Evolutionary conservation across 108 stramenopile species (phyloP), one percentile per base, ranked within the genome.

Genomic region (Ochromonas danica): DNA sequence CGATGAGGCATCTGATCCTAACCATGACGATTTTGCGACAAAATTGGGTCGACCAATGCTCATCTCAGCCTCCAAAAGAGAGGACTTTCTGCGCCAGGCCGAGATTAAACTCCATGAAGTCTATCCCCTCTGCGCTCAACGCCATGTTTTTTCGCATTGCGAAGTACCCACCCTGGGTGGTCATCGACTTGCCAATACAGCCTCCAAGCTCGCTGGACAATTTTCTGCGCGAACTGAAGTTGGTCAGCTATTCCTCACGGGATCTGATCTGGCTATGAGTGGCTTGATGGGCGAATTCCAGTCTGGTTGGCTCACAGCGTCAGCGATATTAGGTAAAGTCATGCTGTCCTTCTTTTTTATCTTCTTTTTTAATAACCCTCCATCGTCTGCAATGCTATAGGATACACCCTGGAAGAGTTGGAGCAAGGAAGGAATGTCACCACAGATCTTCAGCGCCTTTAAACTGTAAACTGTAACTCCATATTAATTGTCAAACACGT

Each of bases 211-310:
- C 35, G 31, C 17, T 10, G 6, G 14, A 10, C 6, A 28, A 36
- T 10, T 67, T 36, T 31, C 30, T 67, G 63, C 63, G 3, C 30
- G 6, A 3, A 67, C 63, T 36, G 63, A 67, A 36, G 10, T 67
- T 35, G 33, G 25, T 3, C 3, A 67, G 6, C 25, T 67, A 6
- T 67, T 35, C 35, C 25, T 67, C 14, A 67, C 63, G 17, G 63
- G 63, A 6, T 6, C 17, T 10, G 63, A 67, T 67, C 25, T 67
- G 25, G 3, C 63, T 6, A 36, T 6, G 6, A 67, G 3, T 28
- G 63, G 63, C 10, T 36, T 67, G 27, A 33, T 25, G 63, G 63
- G 63, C 31, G 63, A 67, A 14, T 14, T 67, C 25, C 63, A 67
- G 25, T 3, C 14, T 36, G 63, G 63, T 10, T 35, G 27, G 33